Conservation (phyloP, 768 basidiomycete species). For the Albatrellus ellisii region DNA sequence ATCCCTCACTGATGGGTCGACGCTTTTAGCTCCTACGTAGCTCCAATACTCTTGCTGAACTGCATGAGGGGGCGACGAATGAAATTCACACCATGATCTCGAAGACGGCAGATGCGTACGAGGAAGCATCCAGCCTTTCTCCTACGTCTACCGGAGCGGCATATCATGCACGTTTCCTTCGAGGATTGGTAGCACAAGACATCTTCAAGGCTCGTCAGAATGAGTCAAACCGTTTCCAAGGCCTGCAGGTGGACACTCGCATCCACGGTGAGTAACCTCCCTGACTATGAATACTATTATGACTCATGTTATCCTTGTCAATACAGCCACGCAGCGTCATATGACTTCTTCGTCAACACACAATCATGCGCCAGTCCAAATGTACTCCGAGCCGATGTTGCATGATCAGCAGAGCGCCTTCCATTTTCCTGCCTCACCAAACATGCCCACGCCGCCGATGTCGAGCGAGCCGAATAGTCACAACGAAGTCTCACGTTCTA, state of each 20-base stretch:
- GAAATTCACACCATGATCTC: slow-evolving; percentile 56
- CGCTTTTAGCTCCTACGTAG: slow-evolving; percentile 50
- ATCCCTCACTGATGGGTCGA: slow-evolving; percentile 6
- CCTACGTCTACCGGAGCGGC: slow-evolving; percentile 54
- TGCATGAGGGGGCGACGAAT: slow-evolving; percentile 45
- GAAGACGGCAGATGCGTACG: slow-evolving; percentile 66
- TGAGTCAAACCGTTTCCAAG: not conserved
- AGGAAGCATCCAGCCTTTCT: slow-evolving; percentile 51
- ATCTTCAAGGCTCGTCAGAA: slow-evolving; percentile 32
- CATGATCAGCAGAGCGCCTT: slow-evolving; percentile 24
- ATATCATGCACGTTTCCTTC: slow-evolving; percentile 70
- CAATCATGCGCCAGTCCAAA: slow-evolving; percentile 16
- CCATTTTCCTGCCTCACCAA: slow-evolving; percentile 22
- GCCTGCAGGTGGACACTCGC: slow-evolving; percentile 3
- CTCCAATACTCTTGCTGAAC: slow-evolving; percentile 39
- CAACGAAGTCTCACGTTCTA: not conserved
- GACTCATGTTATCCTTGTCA: not conserved
- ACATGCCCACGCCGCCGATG: slow-evolving; percentile 16
- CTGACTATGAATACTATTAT: not conserved
- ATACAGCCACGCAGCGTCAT: not conserved
- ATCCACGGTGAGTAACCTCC: not conserved
- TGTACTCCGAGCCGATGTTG: slow-evolving; percentile 24
- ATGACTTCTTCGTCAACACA: not conserved
- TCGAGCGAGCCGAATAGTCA: slow-evolving; percentile 13
- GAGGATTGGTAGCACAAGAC: slow-evolving; percentile 52